Evolutionary conservation across 306 rosid genomes (phyloP).

Genomic region (Mimosa bimucronata): DNA sequence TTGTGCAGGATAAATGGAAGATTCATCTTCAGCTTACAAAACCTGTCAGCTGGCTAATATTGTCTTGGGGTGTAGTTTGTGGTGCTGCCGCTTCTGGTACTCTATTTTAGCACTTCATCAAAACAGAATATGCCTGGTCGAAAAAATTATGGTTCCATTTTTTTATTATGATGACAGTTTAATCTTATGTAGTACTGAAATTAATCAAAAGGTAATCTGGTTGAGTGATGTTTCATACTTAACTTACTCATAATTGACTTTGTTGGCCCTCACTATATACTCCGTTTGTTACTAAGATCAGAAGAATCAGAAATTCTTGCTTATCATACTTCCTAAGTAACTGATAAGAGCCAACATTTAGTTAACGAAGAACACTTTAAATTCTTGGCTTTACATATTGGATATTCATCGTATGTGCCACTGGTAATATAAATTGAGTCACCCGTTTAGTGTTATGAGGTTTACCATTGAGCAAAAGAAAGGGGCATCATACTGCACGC

Average conservation of each 20-base stretch:
- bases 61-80: constrained; percentile 94
- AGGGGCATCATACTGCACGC: background rate
- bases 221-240: background rate
- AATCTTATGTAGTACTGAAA: background rate
- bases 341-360: background rate
- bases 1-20: constrained; percentile 90
- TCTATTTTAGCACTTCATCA: constrained; percentile 11
- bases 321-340: background rate
- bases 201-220: background rate
- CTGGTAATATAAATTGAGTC: background rate
- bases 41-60: constrained; percentile 97
- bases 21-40: constrained; percentile 93
- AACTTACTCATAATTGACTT: background rate
- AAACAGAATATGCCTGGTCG: too few relatives aligned
- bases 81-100: constrained; percentile 99
- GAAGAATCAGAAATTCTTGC: background rate
- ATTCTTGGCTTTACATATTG: background rate
- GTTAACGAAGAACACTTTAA: background rate
- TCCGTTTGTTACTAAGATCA: background rate
- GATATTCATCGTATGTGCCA: background rate
- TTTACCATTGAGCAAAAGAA: background rate
- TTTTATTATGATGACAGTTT: background rate
- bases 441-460: background rate
- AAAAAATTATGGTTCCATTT: background rate
- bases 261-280: background rate